A percentile compares a stretch with the other conserved stretches of the same genome.
Evolutionary conservation across 2,329 filamentous ascomycete genomes (phyloP).

Genomic region (Ophiostoma montium): DNA sequence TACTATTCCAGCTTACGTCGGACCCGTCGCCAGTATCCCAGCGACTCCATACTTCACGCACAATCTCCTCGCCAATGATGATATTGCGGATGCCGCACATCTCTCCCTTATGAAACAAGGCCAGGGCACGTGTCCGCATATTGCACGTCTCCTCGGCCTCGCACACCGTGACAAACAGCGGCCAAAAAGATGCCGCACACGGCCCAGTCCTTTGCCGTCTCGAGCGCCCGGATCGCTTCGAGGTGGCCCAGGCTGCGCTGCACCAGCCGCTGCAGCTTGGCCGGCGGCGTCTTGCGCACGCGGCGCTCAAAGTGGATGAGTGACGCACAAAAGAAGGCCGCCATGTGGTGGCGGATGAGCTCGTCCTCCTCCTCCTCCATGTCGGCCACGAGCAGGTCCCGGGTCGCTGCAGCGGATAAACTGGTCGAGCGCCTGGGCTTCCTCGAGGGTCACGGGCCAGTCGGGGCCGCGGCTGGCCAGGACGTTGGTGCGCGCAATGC

Average conservation of each 20-base stretch:
- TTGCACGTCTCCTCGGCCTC: not conserved
- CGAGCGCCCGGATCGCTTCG: not conserved
- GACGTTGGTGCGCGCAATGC: not conserved
- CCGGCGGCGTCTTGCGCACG: not conserved
- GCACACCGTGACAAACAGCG: not conserved
- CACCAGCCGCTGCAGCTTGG: not conserved
- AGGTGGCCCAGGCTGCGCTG: not conserved
- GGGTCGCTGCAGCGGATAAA: not conserved
- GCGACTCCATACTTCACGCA: not conserved
- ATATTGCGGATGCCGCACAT: conserved; percentile 1
- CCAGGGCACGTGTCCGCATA: not conserved
- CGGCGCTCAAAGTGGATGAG: not conserved
- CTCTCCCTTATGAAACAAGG: not conserved
- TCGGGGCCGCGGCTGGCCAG: not conserved
- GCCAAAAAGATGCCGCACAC: not conserved
- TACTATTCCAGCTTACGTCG: not conserved
- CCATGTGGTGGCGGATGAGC: not conserved
- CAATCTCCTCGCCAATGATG: not conserved
- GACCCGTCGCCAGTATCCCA: not conserved
- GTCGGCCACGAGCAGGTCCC: not conserved
- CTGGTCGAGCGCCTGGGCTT: not conserved
- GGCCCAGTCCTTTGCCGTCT: not conserved
- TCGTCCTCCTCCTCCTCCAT: not conserved
- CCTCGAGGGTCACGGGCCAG: not conserved
- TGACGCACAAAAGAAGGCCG: not conserved